phyloP scores from a whole-genome alignment of 1,284 basidiomycete genomes.

The Ustilago xerochloae region DNA sequence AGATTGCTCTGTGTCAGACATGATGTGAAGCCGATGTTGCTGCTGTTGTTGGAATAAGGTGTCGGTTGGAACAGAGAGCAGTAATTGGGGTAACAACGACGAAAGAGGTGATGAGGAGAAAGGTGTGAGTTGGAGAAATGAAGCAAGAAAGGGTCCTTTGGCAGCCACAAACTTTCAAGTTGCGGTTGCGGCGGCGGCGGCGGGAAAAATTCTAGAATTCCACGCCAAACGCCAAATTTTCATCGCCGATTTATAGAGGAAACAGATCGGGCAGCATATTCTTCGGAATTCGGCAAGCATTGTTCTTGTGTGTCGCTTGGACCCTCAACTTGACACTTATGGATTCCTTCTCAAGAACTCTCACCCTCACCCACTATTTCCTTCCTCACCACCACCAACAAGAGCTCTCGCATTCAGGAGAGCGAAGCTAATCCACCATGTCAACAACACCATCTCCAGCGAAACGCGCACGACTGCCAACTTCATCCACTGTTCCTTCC shows the following conservation, averaged over 20 bases:
- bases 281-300: background rate
- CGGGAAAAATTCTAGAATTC: slow-evolving; percentile 40
- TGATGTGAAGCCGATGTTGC: slow-evolving; percentile 17
- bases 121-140: slow-evolving; percentile 1
- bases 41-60: too few relatives aligned
- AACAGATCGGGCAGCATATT: background rate
- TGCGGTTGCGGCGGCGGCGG: background rate
- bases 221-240: slow-evolving; percentile 15
- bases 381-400: background rate
- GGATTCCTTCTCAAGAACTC: background rate
- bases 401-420: too few relatives aligned
- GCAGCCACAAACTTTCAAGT: slow-evolving; percentile 1
- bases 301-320: slow-evolving; percentile 12
- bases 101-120: background rate
- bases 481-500: slow-evolving; percentile 13
- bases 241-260: slow-evolving; percentile 18
- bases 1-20: slow-evolving; percentile 6
- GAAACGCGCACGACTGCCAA: slow-evolving; percentile 26
- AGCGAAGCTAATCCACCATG: background rate
- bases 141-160: background rate
- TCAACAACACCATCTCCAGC: slow-evolving; percentile 40
- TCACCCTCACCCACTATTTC: background rate
- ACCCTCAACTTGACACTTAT: slow-evolving; percentile 10
- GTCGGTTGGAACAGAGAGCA: too few relatives aligned
- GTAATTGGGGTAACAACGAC: background rate